These are phyloP conservation scores for Hypoxylon rubiginosum DNA, from an alignment of 2,329 filamentous ascomycete species.

Conservation along the genomic window DNA sequence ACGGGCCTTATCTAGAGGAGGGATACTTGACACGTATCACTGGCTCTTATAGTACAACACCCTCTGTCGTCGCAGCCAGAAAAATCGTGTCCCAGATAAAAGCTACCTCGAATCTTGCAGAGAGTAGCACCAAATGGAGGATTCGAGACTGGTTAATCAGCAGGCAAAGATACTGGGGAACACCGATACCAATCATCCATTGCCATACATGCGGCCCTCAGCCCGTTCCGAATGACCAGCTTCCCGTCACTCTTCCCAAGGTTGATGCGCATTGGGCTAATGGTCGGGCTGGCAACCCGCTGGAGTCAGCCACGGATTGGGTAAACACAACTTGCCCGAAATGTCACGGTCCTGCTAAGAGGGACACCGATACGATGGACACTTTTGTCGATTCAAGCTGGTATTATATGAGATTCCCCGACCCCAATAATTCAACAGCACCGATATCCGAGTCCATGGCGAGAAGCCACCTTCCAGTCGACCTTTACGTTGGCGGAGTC, in stretches of 20 bases:
- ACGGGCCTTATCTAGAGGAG: conserved; percentile 72
- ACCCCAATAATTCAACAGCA: conserved; percentile 72
- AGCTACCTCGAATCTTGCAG: conserved; percentile 67
- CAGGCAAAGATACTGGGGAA: conserved; percentile 92
- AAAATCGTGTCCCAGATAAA: conserved; percentile 71
- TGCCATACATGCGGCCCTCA: conserved; percentile 82
- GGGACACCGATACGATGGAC: conserved; percentile 96
- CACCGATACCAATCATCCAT: conserved; percentile 90
- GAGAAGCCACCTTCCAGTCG: conserved; percentile 75
- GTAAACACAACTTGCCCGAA: conserved; percentile 81
- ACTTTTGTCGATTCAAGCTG: conserved; percentile 96
- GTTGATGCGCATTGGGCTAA: conserved; percentile 77
- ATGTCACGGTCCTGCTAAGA: conserved; percentile 77
- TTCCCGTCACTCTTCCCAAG: conserved; percentile 81
- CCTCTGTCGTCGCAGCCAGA: conserved; percentile 72
- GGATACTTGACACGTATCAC: conserved; percentile 77
- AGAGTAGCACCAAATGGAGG: conserved; percentile 79
- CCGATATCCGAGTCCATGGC: conserved; percentile 74
- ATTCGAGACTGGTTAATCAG: conserved; percentile 92
- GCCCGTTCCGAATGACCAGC: conserved; percentile 79
- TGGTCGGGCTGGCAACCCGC: conserved; percentile 80
- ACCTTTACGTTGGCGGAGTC: conserved; percentile 89
- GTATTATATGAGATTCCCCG: conserved; percentile 88
- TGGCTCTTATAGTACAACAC: conserved; percentile 73
- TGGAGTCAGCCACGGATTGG: conserved; percentile 80